Conservation (phyloP, 257 asterid species). For the Cinchona pubescens region DNA sequence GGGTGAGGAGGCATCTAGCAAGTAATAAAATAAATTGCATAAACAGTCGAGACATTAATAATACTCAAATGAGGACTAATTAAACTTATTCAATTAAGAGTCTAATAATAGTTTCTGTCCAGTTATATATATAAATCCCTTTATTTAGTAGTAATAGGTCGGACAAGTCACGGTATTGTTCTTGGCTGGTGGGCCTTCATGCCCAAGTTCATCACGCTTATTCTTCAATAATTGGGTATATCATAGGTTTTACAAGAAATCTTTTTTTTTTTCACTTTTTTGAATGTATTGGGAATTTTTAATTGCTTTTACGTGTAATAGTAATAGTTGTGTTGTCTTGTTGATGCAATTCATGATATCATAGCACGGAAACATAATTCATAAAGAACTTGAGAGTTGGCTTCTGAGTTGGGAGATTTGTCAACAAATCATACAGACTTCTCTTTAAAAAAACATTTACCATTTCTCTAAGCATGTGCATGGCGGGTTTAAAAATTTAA, state of each 20-base stretch:
- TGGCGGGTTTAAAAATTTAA: background rate
- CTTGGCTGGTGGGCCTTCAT: background rate
- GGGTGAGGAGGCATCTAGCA: too few species aligned
- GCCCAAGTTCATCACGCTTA: background rate
- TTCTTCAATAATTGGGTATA: background rate
- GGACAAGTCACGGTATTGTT: background rate
- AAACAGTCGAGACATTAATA: too few species aligned
- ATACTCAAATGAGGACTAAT: too few species aligned
- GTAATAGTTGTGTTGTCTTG: too few species aligned
- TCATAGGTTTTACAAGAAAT: background rate
- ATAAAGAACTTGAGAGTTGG: too few species aligned
- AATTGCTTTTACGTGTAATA: background rate
- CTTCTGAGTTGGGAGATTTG: background rate
- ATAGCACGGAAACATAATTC: background rate
- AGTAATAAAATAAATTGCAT: too few species aligned
- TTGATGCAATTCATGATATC: background rate
- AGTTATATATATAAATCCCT: too few species aligned
- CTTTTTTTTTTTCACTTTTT: background rate
- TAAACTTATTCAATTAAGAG: too few species aligned
- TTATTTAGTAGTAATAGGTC: background rate
- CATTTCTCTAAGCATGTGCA: background rate
- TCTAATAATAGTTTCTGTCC: too few species aligned
- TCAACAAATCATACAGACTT: background rate
- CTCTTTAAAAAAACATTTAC: too few species aligned
- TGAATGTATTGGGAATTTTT: background rate